These are phyloP conservation scores for Ascochyta clinopodiicola DNA, from an alignment of 2,329 filamentous ascomycete genomes.

Conservation along the genomic window DNA sequence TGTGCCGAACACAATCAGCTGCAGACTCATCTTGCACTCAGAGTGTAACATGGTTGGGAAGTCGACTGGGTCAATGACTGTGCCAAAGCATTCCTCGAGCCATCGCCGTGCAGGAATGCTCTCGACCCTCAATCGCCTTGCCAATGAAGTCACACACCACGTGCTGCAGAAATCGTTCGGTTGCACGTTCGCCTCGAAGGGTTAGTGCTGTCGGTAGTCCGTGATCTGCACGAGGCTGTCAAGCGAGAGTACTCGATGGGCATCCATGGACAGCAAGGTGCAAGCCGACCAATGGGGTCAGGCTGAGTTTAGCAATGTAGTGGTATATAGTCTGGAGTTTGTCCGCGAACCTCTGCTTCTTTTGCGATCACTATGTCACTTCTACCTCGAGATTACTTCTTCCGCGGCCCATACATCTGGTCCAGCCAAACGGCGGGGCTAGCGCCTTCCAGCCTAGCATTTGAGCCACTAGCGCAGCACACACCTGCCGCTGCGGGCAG, in stretches of 20 bases:
- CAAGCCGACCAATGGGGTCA: constrained; percentile 6
- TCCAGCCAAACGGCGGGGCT: constrained; percentile 17
- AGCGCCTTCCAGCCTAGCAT: constrained; percentile 17
- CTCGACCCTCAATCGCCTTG: constrained; percentile 2
- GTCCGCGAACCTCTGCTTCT: not conserved
- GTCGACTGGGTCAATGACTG: not conserved
- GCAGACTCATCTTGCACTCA: too few relatives aligned
- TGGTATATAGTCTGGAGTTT: constrained; percentile 7
- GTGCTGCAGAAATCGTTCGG: constrained; percentile 22
- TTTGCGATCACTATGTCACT: constrained; percentile 1
- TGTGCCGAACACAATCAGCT: too few relatives aligned
- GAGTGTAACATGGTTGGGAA: too few relatives aligned
- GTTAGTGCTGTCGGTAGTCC: constrained; percentile 25
- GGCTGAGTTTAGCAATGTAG: not conserved
- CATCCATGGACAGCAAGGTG: constrained; percentile 15
- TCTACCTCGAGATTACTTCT: not conserved
- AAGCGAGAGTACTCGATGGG: constrained; percentile 22
- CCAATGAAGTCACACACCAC: constrained; percentile 12
- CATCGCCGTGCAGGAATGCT: not conserved
- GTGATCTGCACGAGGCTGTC: constrained; percentile 20
- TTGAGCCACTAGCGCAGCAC: constrained; percentile 8
- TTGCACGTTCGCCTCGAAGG: constrained; percentile 21
- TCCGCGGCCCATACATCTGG: constrained; percentile 6
- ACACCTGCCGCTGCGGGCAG: constrained; percentile 22
- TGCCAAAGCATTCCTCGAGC: not conserved